Conservation (phyloP, 2,329 filamentous ascomycete genomes). For the Pyrenophora seminiperda region DNA sequence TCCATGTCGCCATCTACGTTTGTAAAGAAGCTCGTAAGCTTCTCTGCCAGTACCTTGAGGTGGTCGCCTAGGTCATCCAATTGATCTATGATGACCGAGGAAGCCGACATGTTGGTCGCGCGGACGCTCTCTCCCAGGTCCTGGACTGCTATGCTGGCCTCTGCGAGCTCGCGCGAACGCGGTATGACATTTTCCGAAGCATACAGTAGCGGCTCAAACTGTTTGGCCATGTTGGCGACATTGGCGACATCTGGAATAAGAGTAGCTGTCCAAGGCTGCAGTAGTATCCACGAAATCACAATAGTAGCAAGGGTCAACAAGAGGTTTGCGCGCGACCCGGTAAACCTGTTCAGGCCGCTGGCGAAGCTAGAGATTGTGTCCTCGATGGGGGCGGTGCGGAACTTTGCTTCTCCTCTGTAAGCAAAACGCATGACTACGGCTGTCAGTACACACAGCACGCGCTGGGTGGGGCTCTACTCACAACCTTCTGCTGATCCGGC, state of each 20-base stretch:
- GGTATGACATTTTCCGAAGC: conserved; percentile 88
- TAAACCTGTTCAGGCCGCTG: conserved; percentile 63
- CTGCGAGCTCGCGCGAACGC: conserved; percentile 86
- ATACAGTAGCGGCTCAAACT: conserved; percentile 92
- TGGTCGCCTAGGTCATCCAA: conserved; percentile 85
- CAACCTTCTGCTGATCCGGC: conserved; percentile 40
- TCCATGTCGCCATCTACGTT: conserved; percentile 94
- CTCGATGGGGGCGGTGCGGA: conserved; percentile 83
- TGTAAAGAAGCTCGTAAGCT: conserved; percentile 90
- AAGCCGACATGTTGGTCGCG: conserved; percentile 87
- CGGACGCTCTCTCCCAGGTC: conserved; percentile 90
- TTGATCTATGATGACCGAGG: conserved; percentile 80
- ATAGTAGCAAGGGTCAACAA: conserved; percentile 65
- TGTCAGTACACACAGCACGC: conserved; percentile 28
- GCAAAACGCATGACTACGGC: conserved; percentile 81
- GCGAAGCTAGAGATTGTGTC: conserved; percentile 69
- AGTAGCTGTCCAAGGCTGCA: conserved; percentile 68
- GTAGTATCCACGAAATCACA: conserved; percentile 67
- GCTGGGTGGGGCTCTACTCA: conserved; percentile 29
- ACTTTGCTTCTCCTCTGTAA: conserved; percentile 84
- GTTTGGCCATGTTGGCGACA: conserved; percentile 84
- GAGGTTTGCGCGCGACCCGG: conserved; percentile 71
- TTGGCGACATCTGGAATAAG: conserved; percentile 87
- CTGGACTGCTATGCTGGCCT: conserved; percentile 92
- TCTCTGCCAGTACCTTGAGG: conserved; percentile 80